Base-by-base conservation (phyloP, 306 rosid species). In the Acacia confusa region DNA sequence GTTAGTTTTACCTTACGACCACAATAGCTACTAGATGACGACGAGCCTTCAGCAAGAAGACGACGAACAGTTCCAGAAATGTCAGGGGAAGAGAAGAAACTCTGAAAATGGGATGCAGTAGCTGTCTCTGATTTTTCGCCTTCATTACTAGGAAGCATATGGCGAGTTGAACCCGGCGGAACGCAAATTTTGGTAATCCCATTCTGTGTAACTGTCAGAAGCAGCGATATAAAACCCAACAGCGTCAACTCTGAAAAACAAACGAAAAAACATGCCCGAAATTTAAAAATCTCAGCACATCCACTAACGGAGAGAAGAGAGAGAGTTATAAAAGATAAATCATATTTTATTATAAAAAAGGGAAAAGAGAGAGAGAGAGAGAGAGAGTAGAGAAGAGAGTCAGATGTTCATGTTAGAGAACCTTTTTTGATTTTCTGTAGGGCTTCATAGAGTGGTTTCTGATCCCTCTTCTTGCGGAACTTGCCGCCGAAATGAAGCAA, bases 391-490 rank as follows among this genome's bases (percentile, higher is more conserved):
- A 13, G 32, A 30, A 16, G 15, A 12, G 50, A 9, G 52, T 36
- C 6, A 36, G 40, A 36, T 36, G 41, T 0, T 6, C 8, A 36
- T 36, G 41, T 0, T 6, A 20, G 2, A 16, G 14, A 25, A 90
- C 94, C 95, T 85, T 95, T 97, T 88, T 95, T 95, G 70, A 95
- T 87, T 64, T 95, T 95, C 79, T 88, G 95, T 7, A 95, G 86
- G 24, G 97, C 99, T 84, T 95, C 98, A 61, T 77, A 90, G 27
- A 95, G 98, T 4, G 97, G 86, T 71, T 93, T 95, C 79, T 95
- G 99, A 57, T 86, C 78, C 88, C 84, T 92, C 16, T 12, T 69
- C 76, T 86, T 92, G 22, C 93, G 88, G 50, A 72, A 87, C 9
- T 77, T 61, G 1, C 99, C 99, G 0, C 87, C 81, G 8, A 72